Evolutionary conservation across 2,329 filamentous ascomycete species (phyloP).

Genomic region (Epichloe sp.): DNA sequence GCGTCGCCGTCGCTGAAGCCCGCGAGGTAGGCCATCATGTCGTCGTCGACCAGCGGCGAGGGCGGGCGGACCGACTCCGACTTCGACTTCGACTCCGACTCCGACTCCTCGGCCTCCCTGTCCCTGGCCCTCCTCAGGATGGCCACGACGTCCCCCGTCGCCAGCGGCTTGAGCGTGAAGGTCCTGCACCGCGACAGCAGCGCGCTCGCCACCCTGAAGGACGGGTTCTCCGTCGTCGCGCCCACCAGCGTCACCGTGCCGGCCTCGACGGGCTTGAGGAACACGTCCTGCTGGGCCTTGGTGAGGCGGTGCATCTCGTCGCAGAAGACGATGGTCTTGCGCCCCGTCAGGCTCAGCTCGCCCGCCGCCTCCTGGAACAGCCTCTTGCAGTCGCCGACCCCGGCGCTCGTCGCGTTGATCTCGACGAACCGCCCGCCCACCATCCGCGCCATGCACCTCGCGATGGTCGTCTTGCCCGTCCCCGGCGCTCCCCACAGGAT

Average conservation of each 20-base stretch:
- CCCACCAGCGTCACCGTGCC: conserved; percentile 86
- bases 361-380: conserved; percentile 74
- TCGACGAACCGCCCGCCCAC: conserved; percentile 83
- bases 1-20: conserved; percentile 87
- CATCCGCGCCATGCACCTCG: conserved; percentile 71
- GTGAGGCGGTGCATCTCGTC: conserved; percentile 92
- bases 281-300: conserved; percentile 89
- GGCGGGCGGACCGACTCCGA: conserved; percentile 14
- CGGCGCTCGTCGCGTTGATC: conserved; percentile 84
- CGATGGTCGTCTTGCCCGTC: conserved; percentile 84
- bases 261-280: conserved; percentile 80
- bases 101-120: conserved; percentile 43
- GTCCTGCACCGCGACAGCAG: conserved; percentile 81
- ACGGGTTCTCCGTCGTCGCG: conserved; percentile 93
- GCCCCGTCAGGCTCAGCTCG: conserved; percentile 67
- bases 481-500: conserved; percentile 80
- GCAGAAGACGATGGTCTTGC: conserved; percentile 92
- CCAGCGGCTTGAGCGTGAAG: conserved; percentile 71
- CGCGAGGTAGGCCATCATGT: conserved; percentile 69
- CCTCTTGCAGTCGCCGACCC: conserved; percentile 84
- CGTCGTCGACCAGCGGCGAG: conserved; percentile 55
- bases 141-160: conserved; percentile 53
- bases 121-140: conserved; percentile 68
- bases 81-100: neutral
- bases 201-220: conserved; percentile 81